These are phyloP conservation scores for Penicillium mononematosum DNA, from an alignment of 495 filamentous ascomycete species.

Conservation along the genomic window DNA sequence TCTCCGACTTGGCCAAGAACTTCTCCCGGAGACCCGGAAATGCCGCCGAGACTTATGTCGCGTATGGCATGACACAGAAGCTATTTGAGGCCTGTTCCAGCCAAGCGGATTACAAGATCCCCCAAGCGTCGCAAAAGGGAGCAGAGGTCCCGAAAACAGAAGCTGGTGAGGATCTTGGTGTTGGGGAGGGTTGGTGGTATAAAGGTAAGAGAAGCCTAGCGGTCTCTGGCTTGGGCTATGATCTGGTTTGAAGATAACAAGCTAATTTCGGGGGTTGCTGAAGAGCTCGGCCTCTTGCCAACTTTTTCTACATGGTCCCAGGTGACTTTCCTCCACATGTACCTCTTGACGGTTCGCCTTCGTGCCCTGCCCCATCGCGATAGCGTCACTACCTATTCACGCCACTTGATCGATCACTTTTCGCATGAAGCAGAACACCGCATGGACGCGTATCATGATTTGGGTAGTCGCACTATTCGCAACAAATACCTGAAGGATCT, in stretches of 20 bases:
- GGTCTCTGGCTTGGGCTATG: not conserved
- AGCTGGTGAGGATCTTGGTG: conserved; percentile 75
- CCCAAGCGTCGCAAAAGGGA: conserved; percentile 53
- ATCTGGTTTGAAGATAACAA: not conserved
- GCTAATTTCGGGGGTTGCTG: not conserved
- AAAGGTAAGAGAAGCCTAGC: conserved; percentile 53
- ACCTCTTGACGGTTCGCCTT: conserved; percentile 83
- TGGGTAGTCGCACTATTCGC: conserved; percentile 61
- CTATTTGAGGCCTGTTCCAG: conserved; percentile 73
- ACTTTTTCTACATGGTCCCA: conserved; percentile 97
- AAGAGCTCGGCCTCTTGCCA: conserved; percentile 63
- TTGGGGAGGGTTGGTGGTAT: conserved; percentile 79
- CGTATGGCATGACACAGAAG: conserved; percentile 72
- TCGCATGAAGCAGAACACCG: conserved; percentile 87
- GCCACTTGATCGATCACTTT: conserved; percentile 85
- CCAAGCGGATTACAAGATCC: conserved; percentile 74
- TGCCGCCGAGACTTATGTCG: conserved; percentile 67
- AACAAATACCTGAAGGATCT: conserved; percentile 90
- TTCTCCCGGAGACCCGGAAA: conserved; percentile 35
- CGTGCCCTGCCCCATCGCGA: conserved; percentile 66
- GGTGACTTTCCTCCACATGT: conserved; percentile 93
- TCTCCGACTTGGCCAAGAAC: conserved; percentile 36
- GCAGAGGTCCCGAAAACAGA: conserved; percentile 60
- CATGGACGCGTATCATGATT: conserved; percentile 72
- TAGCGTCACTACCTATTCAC: conserved; percentile 60